phyloP scores from a whole-genome alignment of 2,329 filamentous ascomycete species.

The Talaromyces sp. region DNA sequence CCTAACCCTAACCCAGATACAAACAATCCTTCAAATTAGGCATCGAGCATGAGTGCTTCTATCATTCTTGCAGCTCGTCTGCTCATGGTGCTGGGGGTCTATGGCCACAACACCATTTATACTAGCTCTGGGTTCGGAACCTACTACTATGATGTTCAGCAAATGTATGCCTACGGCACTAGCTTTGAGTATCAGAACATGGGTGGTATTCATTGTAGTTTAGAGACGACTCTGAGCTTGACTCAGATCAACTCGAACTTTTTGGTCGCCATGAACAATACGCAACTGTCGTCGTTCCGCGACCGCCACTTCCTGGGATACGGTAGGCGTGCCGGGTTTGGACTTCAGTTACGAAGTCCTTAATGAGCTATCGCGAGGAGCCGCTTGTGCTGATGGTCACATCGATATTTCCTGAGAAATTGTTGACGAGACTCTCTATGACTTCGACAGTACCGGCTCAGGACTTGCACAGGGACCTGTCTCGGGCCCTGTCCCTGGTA shows the following conservation, averaged over 20 bases:
- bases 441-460: conserved; percentile 12
- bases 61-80: conserved; percentile 11
- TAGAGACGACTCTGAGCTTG: no score
- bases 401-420: conserved; percentile 19
- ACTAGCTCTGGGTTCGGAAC: conserved; percentile 9
- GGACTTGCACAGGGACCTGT: not conserved
- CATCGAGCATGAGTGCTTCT: not conserved
- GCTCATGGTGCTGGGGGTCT: not conserved
- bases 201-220: no score
- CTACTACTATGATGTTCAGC: no score
- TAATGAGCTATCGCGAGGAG: conserved; percentile 10
- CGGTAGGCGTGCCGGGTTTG: not conserved
- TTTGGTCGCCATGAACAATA: not conserved
- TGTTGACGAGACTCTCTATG: conserved; percentile 19
- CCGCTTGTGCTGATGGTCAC: conserved; percentile 17
- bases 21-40: not conserved
- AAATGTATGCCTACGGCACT: no score
- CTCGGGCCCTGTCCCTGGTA: not conserved
- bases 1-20: no score
- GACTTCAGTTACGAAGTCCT: conserved; percentile 17
- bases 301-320: conserved; percentile 8
- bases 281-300: conserved; percentile 15
- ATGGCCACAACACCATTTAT: not conserved
- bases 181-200: no score
- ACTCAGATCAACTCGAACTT: no score